Conservation (phyloP, 2,329 filamentous ascomycete genomes). For the Colletotrichum tofieldiae region DNA sequence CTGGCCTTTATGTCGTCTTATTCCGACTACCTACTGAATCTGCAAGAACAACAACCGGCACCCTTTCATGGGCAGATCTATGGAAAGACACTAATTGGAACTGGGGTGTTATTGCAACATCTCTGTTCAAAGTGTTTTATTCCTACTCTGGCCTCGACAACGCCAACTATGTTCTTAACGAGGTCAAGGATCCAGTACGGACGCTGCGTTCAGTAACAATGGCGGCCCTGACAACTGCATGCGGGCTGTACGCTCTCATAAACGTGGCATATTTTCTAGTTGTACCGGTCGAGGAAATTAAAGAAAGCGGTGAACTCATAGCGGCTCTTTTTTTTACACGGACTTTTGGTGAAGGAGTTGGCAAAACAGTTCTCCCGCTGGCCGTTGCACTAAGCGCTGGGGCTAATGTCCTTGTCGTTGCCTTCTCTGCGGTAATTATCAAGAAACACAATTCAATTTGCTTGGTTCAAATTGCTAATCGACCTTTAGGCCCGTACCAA, state of each 20-base stretch:
- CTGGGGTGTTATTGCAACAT: constrained; percentile 77
- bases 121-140: constrained; percentile 79
- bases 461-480: constrained; percentile 37
- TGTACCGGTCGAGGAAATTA: constrained; percentile 77
- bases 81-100: constrained; percentile 80
- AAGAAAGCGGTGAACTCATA: constrained; percentile 76
- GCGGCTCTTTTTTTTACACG: constrained; percentile 78
- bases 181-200: constrained; percentile 77
- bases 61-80: constrained; percentile 64
- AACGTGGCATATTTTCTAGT: constrained; percentile 77
- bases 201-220: constrained; percentile 76
- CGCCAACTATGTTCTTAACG: constrained; percentile 79
- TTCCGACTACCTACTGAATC: constrained; percentile 51
- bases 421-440: constrained; percentile 73
- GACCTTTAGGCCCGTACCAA: constrained; percentile 73
- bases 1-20: constrained; percentile 72
- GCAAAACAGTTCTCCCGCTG: constrained; percentile 71
- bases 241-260: constrained; percentile 76
- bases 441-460: background rate
- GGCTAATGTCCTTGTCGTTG: constrained; percentile 82
- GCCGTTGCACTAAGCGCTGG: constrained; percentile 77
- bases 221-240: constrained; percentile 73
- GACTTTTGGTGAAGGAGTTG: constrained; percentile 73
- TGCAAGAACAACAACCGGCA: background rate
- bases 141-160: constrained; percentile 78